phyloP scores from a whole-genome alignment of 1,284 basidiomycete genomes.

The Ganoderma leucocontextum region DNA sequence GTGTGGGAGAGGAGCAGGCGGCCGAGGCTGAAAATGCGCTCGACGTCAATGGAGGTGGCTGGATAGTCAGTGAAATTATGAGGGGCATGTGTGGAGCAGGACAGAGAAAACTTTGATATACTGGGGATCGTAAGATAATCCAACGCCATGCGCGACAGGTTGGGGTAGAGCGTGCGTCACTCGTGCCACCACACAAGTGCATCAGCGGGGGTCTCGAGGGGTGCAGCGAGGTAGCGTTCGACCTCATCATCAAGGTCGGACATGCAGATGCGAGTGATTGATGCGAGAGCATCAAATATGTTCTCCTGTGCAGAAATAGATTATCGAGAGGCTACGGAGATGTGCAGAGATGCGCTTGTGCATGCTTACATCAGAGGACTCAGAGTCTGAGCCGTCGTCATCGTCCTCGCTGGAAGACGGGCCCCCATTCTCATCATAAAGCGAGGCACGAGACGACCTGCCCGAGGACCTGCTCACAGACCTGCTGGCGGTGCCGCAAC shows the following conservation, averaged over 20 bases:
- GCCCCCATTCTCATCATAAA: too few species aligned
- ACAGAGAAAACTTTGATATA: too few species aligned
- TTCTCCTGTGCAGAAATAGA: background rate
- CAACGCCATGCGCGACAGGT: slow-evolving; percentile 41
- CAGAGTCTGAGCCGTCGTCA: too few species aligned
- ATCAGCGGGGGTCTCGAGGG: too few species aligned
- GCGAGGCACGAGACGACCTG: too few species aligned
- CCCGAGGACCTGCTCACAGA: too few species aligned
- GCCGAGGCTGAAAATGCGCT: slow-evolving; percentile 38
- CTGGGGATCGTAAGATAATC: slow-evolving; percentile 44
- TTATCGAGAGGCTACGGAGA: background rate
- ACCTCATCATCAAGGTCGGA: background rate
- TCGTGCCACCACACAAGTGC: slow-evolving; percentile 26
- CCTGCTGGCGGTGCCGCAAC: too few species aligned
- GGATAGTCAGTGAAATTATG: too few species aligned
- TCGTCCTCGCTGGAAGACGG: too few species aligned
- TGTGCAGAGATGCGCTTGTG: too few species aligned
- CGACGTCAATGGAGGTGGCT: slow-evolving; percentile 34
- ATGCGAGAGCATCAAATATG: background rate
- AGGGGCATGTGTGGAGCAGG: too few species aligned
- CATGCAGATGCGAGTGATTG: background rate
- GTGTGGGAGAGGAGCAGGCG: slow-evolving; percentile 34
- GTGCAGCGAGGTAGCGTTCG: background rate
- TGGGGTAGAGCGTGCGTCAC: slow-evolving; percentile 31
- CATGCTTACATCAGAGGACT: too few species aligned